A percentile compares a stretch with the other conserved stretches of the same genome.
Conservation (phyloP, 2,329 filamentous ascomycete genomes). For the Colletotrichum musae region DNA sequence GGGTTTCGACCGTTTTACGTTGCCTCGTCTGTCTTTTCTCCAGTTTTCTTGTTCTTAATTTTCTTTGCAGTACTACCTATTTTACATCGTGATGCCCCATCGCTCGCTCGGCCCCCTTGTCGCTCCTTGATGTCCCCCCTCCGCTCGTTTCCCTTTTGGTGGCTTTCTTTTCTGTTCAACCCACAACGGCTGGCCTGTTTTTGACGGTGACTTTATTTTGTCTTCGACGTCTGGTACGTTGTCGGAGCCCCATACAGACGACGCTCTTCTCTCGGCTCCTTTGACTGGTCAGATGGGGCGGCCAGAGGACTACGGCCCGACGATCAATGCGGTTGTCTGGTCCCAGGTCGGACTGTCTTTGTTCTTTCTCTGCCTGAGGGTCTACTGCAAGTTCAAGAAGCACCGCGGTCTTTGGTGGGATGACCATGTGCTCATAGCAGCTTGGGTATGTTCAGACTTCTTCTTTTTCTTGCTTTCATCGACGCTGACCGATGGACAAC, state of each 20-base stretch:
- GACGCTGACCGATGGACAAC: background rate
- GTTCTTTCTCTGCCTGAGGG: conserved; percentile 43
- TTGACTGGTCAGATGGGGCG: conserved; percentile 34
- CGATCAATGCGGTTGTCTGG: conserved; percentile 42
- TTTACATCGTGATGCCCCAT: conserved; percentile 16
- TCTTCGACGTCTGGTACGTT: conserved; percentile 9
- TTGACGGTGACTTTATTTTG: conserved; percentile 1
- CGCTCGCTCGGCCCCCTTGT: background rate
- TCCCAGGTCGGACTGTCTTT: conserved; percentile 40
- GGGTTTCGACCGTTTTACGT: conserved; percentile 3
- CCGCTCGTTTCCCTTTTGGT: conserved; percentile 1
- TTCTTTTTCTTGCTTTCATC: background rate
- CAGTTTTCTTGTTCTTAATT: background rate
- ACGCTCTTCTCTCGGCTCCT: background rate
- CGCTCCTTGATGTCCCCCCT: background rate
- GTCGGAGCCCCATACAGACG: background rate
- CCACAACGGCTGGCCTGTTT: conserved; percentile 31
- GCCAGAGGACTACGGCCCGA: conserved; percentile 36
- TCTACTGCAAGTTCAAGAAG: conserved; percentile 46
- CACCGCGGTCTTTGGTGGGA: conserved; percentile 48
- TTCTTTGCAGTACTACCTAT: conserved; percentile 9
- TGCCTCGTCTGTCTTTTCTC: background rate
- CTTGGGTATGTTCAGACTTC: conserved; percentile 43
- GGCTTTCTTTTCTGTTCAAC: background rate
- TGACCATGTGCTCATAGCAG: conserved; percentile 45